Conservation (phyloP, 169 alveolate genomes). For the Theileria annulata region DNA sequence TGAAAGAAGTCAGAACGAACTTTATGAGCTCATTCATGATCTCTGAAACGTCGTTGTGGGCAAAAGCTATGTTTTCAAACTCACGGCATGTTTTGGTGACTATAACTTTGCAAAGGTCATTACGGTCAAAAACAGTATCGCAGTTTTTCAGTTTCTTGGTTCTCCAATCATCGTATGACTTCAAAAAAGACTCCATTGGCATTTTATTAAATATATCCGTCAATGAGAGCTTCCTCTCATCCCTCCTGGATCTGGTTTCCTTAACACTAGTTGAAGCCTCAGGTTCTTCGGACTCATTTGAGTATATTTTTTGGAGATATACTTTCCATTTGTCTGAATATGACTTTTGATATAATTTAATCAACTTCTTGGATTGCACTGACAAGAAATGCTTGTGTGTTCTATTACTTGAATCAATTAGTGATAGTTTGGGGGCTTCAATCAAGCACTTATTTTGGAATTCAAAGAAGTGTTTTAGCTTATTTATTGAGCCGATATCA, state of each 20-base stretch:
- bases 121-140: constrained; percentile 4
- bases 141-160: constrained; percentile 1
- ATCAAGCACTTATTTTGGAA: constrained; percentile 16
- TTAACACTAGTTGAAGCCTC: neutral
- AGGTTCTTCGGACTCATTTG: neutral
- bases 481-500: constrained; percentile 5
- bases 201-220: neutral
- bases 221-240: neutral
- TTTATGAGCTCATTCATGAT: neutral
- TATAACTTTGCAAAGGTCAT: constrained; percentile 17
- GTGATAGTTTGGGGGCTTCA: neutral
- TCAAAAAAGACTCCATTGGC: constrained; percentile 2
- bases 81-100: neutral
- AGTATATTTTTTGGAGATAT: neutral
- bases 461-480: constrained; percentile 15
- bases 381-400: neutral
- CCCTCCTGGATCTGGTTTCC: neutral
- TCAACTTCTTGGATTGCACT: neutral
- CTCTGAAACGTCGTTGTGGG: neutral
- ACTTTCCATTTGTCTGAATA: neutral
- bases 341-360: constrained; percentile 11
- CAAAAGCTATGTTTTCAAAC: neutral
- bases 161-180: neutral
- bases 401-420: constrained; percentile 1
- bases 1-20: constrained; percentile 7